A percentile compares a stretch with the other conserved stretches of the same genome.
These are phyloP conservation scores for Phytophthora rubi DNA, from an alignment of 352 stramenopile species.

Conservation along the genomic window DNA sequence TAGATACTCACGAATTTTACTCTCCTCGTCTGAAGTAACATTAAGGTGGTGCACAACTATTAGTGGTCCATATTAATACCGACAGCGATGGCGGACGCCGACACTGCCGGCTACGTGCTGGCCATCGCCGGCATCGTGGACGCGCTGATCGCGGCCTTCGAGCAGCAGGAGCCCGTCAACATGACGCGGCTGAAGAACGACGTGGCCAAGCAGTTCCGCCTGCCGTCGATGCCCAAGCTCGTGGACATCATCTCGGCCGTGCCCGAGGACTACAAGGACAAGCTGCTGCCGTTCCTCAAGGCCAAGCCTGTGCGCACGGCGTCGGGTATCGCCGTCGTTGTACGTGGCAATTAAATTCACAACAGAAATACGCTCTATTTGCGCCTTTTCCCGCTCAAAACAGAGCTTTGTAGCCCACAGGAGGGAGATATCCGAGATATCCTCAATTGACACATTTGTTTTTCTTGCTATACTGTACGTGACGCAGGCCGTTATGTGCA, in stretches of 20 bases:
- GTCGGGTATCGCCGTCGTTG: constrained; percentile 95
- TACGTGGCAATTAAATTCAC: constrained; percentile 25
- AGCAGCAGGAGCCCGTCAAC: constrained; percentile 91
- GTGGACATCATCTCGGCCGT: constrained; percentile 97
- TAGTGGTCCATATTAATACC: not conserved
- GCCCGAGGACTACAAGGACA: constrained; percentile 91
- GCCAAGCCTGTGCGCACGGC: constrained; percentile 96
- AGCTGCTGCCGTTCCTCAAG: constrained; percentile 93
- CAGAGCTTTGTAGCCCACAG: not conserved
- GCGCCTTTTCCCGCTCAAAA: not conserved
- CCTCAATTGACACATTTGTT: not conserved
- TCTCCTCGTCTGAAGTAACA: not conserved
- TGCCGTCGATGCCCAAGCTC: constrained; percentile 93
- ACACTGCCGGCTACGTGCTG: constrained; percentile 67
- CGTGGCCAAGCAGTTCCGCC: constrained; percentile 90
- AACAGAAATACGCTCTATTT: not conserved
- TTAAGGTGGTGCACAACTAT: not conserved
- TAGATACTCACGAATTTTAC: too few relatives aligned
- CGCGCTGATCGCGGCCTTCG: constrained; percentile 91
- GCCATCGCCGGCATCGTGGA: constrained; percentile 93
- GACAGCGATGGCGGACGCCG: not conserved
- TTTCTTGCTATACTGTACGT: not conserved
- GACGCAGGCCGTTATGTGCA: constrained; percentile 94
- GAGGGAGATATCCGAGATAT: not conserved
- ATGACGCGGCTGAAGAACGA: constrained; percentile 95